A percentile compares a stretch with the other conserved stretches of the same genome.
These are phyloP conservation scores for Penstemon newberryi DNA, from an alignment of 257 asterid genomes.

Conservation along the genomic window DNA sequence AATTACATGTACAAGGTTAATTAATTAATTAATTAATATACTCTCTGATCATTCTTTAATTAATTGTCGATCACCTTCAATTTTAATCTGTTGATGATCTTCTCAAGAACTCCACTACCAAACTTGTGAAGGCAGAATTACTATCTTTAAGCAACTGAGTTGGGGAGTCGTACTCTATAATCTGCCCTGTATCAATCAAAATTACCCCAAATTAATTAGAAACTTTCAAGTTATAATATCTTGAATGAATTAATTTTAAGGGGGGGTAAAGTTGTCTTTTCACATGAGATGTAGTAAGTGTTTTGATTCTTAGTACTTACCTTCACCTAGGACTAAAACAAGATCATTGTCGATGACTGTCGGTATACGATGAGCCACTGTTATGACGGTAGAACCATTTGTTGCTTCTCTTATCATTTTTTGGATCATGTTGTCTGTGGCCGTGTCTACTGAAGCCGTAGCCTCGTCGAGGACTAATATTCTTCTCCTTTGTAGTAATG, in stretches of 20 bases:
- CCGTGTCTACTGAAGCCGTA: conserved; percentile 76
- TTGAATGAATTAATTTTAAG: not conserved
- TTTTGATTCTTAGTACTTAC: conserved; percentile 30
- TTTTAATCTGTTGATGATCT: conserved; percentile 42
- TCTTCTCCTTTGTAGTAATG: conserved; percentile 59
- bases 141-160: conserved; percentile 46
- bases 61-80: too few species aligned
- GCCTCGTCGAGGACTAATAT: conserved; percentile 79
- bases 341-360: conserved; percentile 83
- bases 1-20: too few species aligned
- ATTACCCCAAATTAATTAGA: not conserved
- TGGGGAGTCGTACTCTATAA: conserved; percentile 71
- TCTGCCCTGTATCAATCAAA: conserved; percentile 49
- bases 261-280: not conserved
- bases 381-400: conserved; percentile 63
- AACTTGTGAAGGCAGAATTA: conserved; percentile 64
- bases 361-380: conserved; percentile 85
- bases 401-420: conserved; percentile 78
- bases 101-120: conserved; percentile 66
- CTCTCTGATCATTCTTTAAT: too few species aligned
- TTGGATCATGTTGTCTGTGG: conserved; percentile 67
- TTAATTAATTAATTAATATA: too few species aligned
- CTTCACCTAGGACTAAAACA: conserved; percentile 77
- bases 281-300: too few species aligned
- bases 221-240: too few species aligned